Base-by-base conservation (phyloP, 805 yeast species). In the Cyberlindnera amylophila region DNA sequence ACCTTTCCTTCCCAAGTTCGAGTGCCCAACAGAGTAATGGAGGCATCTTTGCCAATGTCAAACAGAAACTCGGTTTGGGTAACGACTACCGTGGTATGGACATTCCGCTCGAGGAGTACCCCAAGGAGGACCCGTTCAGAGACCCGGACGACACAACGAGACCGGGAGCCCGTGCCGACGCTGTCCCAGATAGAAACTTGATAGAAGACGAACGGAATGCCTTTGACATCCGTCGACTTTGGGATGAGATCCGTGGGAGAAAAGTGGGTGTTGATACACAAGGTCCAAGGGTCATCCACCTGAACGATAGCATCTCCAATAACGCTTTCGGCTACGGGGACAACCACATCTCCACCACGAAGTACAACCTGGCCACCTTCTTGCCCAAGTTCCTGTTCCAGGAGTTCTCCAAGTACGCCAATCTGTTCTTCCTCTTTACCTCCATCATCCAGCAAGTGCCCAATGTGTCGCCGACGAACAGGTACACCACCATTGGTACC, bases 401-500 rank as follows among this genome's bases (percentile, higher is more conserved):
- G 68, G 99, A 93, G 65, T 95, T 93, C 65, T 86, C 96, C 48
- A 93, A 91, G 64, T 95, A 93, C 61, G 97, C 99, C 10, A 93
- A 93, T 60, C 69, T 93, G 62, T 93, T 93, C 66, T 93, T 93
- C 63, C 68, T 93, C 39, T 86, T 87, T 67, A 93, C 99, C 0
- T 85, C 97, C 2, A 73, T 78, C 30, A 91, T 93, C 53, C 99
- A 93, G 67, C 99, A 93, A 63, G 98, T 93, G 11, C 99, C 99
- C 4, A 77, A 82, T 50, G 98, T 93, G 4, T 81, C 96, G 1
- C 99, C 99, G 11, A 93, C 98, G 0, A 93, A 93, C 65, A 69
- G 97, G 64, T 93, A 81, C 58, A 93, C 99, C 4, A 93, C 99
- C 0, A 86, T 93, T 34, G 95, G 95, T 36, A 95, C 99, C 0